Conservation (phyloP, 257 asterid genomes). For the Solanum sitiens region DNA sequence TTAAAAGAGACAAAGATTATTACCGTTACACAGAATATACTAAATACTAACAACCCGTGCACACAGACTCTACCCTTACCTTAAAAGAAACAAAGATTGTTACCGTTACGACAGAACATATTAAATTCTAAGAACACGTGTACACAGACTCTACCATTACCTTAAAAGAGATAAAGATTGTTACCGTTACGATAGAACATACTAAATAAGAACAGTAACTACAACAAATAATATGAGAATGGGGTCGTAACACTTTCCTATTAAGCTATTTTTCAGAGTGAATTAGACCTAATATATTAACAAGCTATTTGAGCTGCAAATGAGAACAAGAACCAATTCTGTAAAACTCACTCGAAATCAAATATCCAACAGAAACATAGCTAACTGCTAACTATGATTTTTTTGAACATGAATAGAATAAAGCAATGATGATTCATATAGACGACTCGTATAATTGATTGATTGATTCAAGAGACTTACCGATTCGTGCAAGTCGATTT, state of each 20-base stretch:
- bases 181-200: not conserved
- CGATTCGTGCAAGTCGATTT: slow-evolving; percentile 39
- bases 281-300: not conserved
- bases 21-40: too few species aligned
- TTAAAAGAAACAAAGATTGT: too few species aligned
- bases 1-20: too few species aligned
- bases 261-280: not conserved
- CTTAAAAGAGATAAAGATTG: not conserved
- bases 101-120: too few species aligned
- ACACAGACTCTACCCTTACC: too few species aligned
- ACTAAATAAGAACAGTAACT: not conserved
- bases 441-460: not conserved
- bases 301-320: not conserved
- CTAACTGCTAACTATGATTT: not conserved
- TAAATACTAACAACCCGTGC: too few species aligned
- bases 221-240: not conserved
- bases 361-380: not conserved
- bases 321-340: not conserved
- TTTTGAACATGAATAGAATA: not conserved
- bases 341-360: not conserved
- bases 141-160: not conserved
- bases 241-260: not conserved
- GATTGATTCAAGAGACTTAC: slow-evolving; percentile 1
- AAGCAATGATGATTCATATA: not conserved
- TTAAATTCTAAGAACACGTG: not conserved